These are phyloP conservation scores for Apiotrichum domesticum DNA, from an alignment of 1,284 basidiomycete genomes.

Conservation along the genomic window DNA sequence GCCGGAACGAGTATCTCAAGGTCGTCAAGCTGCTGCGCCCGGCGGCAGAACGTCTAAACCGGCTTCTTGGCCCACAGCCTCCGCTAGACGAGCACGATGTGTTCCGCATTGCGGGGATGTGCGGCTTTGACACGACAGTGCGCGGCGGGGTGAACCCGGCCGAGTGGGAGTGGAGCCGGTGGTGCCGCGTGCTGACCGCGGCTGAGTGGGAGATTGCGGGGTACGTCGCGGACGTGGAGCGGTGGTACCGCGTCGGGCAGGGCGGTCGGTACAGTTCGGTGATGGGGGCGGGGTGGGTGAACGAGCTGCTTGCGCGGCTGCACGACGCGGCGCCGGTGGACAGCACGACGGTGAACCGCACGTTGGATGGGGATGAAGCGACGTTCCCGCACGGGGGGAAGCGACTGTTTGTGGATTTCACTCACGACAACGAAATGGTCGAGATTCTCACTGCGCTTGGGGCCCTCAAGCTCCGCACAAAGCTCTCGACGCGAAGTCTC, in stretches of 20 bases:
- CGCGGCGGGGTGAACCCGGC: constrained; percentile 35
- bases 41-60: constrained; percentile 46
- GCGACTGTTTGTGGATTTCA: constrained; percentile 57
- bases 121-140: constrained; percentile 63
- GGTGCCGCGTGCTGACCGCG: constrained; percentile 61
- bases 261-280: constrained; percentile 49
- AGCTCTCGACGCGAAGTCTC: not conserved
- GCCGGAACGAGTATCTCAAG: not conserved
- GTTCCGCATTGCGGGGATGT: constrained; percentile 62
- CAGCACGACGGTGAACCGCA: constrained; percentile 70
- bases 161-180: constrained; percentile 54
- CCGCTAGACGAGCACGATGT: constrained; percentile 57
- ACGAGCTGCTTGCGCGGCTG: constrained; percentile 75
- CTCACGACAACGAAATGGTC: constrained; percentile 74
- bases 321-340: constrained; percentile 58
- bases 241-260: constrained; percentile 59
- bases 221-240: constrained; percentile 66
- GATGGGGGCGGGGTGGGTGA: constrained; percentile 63
- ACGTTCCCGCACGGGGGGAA: constrained; percentile 59
- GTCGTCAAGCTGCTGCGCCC: not conserved
- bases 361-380: constrained; percentile 57
- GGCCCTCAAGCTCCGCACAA: constrained; percentile 50
- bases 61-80: constrained; percentile 52
- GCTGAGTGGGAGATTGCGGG: constrained; percentile 61
- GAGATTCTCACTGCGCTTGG: constrained; percentile 69